Evolutionary conservation across 2,329 filamentous ascomycete species (phyloP), one percentile per base, ranked within the genome.

Genomic region (Lecanicillium sp.): DNA sequence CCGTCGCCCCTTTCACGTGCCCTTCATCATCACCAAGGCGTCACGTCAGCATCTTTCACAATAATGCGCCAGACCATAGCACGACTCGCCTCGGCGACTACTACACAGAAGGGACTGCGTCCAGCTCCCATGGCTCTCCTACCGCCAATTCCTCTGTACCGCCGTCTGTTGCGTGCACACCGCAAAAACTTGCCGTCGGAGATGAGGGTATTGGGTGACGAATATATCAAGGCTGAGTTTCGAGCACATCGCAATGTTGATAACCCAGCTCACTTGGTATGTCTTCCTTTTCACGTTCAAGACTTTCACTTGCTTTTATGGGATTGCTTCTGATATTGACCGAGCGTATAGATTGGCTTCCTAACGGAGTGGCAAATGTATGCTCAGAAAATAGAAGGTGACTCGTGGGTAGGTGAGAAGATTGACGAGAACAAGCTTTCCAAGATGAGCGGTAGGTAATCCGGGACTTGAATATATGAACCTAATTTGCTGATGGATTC

Each of bases 331-430:
- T 20, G 27, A 29, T 43, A 18, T 46, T 33, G 25, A 9, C 29
- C 13, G 25, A 2, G 11, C 25, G 28, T 34, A 3, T 48, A 94
- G 87, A 87, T 96, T 51, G 92, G 90, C 2, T 98, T 98, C 60
- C 70, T 98, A 50, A 90, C 85, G 0, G 89, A 96, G 60, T 98
- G 90, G 90, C 92, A 98, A 60, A 66, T 86, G 37, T 98, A 96
- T 56, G 89, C 88, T 2, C 90, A 98, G 58, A 81, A 87, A 56
- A 66, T 98, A 13, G 90, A 96, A 55, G 90, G 89, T 0, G 83
- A 94, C 38, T 60, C 72, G 0, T 96, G 92, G 92, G 71, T 75
- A 43, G 90, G 83, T 2, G 85, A 86, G 46, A 90, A 82, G 58
- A 71, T 96, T 58, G 90, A 96, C 47, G 76, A 78, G 49, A 69